Evolutionary conservation across 129 eudicot genomes (phyloP).

Genomic region (Flaveria bidentis): DNA sequence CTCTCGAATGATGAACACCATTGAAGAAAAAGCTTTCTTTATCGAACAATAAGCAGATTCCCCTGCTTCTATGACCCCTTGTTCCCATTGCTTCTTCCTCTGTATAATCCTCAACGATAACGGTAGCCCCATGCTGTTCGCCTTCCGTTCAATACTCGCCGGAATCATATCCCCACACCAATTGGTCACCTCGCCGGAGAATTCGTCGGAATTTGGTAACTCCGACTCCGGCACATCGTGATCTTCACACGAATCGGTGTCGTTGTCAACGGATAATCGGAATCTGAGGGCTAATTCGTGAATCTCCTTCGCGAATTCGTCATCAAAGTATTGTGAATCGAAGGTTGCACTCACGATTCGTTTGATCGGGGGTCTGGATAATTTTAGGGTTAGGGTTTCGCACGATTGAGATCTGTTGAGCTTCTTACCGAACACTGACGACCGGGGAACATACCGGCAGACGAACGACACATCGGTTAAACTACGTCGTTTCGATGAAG

Average conservation of each 20-base stretch:
- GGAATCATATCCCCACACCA: slow-evolving; percentile 53
- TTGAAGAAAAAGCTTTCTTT: slow-evolving; percentile 83
- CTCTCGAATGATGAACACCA: slow-evolving; percentile 93
- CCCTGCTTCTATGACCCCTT: slow-evolving; percentile 56
- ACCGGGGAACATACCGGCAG: slow-evolving; percentile 38
- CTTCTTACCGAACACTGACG: slow-evolving; percentile 42
- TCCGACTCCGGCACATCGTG: background rate
- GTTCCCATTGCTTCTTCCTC: slow-evolving; percentile 65
- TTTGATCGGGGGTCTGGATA: slow-evolving; percentile 23
- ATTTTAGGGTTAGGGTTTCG: slow-evolving; percentile 35
- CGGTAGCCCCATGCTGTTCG: slow-evolving; percentile 77
- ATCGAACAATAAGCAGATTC: slow-evolving; percentile 73
- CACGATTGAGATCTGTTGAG: slow-evolving; percentile 53
- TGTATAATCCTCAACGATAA: slow-evolving; percentile 77
- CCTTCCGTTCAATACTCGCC: slow-evolving; percentile 66
- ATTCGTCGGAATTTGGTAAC: background rate
- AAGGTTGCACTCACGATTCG: slow-evolving; percentile 57
- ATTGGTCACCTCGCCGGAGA: slow-evolving; percentile 23
- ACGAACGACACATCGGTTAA: slow-evolving; percentile 39
- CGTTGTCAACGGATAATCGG: slow-evolving; percentile 41
- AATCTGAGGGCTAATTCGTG: slow-evolving; percentile 51
- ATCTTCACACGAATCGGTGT: background rate
- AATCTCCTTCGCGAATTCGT: slow-evolving; percentile 58
- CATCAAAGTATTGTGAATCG: slow-evolving; percentile 58
- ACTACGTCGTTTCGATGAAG: slow-evolving; percentile 45